Evolutionary conservation across 2,329 filamentous ascomycete genomes (phyloP), one percentile per base, ranked within the genome.

Genomic region (Penicillium vulpinum): DNA sequence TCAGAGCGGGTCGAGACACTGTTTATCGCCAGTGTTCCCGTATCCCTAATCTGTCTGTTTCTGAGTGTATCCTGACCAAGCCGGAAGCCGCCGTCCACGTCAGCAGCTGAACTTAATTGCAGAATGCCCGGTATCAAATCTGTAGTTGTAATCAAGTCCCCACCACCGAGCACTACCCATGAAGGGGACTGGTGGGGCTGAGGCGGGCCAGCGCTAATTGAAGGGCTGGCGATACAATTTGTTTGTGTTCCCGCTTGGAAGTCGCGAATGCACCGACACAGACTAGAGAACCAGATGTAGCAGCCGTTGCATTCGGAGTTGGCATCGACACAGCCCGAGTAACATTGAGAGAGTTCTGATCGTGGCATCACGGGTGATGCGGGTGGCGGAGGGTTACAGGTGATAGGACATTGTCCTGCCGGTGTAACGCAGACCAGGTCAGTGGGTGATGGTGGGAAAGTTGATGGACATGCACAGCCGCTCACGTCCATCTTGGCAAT

Each of bases 231-330:
- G 16, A 44, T 36, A 4, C 49, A 52, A 28, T 33, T 22, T 16
- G 22, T 36, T 18, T 35, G 29, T 13, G n/a, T 44, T 29, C 49
- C n/a, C 3, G 45, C 15, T 44, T 44, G 45, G 36, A 50, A 55
- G n/a, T 7, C n/a, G 7, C 11, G 38, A 5, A 55, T 21, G 9
- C 45, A 55, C 11, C 9, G 9, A 9, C 45, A 50, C 5, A 50
- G 45, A 35, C 29, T 31, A 7, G 18, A 39, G 38, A 50, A 55
- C 22, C 45, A 31, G 31, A 56, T 31, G 2, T 26, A 56, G 9
- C 39, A 51, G 21, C 40, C 26, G 31, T 51, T 56, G 31, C 40
- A 56, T 10, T 45, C 15, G 26, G n/a, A 49, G 18, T 51, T 56
- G 6, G 47, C 39, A 9, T 40, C 22, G 9, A 40, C 40, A 28